Conservation (phyloP, 306 rosid genomes). For the Cotoneaster glaucophyllus region DNA sequence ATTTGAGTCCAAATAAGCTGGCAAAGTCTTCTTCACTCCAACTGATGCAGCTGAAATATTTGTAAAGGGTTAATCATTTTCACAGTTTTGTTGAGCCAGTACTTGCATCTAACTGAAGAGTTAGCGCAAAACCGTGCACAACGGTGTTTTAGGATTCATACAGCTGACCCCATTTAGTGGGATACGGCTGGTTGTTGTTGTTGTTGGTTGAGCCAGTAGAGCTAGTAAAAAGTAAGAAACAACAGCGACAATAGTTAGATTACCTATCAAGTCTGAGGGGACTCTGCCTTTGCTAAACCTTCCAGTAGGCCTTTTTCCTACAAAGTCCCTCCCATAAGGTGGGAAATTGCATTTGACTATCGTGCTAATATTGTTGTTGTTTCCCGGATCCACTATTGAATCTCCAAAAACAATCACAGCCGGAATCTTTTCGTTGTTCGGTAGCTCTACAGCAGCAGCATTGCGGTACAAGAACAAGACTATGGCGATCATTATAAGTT, state of each 20-base stretch:
- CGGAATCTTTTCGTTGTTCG: constrained; percentile 39
- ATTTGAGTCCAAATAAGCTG: constrained; percentile 58
- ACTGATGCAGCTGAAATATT: constrained; percentile 45
- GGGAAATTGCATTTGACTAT: constrained; percentile 45
- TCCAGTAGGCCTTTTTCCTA: constrained; percentile 46
- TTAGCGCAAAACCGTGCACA: too few relatives aligned
- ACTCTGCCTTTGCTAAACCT: constrained; percentile 62
- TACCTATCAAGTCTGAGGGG: constrained; percentile 52
- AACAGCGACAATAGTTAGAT: background rate
- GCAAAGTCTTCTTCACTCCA: constrained; percentile 53
- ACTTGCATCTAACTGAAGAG: too few relatives aligned
- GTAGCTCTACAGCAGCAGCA: constrained; percentile 11
- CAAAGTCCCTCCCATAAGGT: constrained; percentile 65
- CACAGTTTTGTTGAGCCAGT: background rate
- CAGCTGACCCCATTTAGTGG: too few relatives aligned
- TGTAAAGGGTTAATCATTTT: background rate
- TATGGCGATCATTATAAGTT: constrained; percentile 3
- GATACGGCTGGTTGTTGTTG: too few relatives aligned
- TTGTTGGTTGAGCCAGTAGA: background rate
- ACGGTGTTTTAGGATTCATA: too few relatives aligned
- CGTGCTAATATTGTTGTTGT: constrained; percentile 53
- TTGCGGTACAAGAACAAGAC: background rate
- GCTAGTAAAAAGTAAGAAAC: background rate
- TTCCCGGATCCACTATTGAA: constrained; percentile 67
- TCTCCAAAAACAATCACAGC: constrained; percentile 70